Evolutionary conservation across 768 basidiomycete genomes (phyloP).

Genomic region (Boletus sp.): DNA sequence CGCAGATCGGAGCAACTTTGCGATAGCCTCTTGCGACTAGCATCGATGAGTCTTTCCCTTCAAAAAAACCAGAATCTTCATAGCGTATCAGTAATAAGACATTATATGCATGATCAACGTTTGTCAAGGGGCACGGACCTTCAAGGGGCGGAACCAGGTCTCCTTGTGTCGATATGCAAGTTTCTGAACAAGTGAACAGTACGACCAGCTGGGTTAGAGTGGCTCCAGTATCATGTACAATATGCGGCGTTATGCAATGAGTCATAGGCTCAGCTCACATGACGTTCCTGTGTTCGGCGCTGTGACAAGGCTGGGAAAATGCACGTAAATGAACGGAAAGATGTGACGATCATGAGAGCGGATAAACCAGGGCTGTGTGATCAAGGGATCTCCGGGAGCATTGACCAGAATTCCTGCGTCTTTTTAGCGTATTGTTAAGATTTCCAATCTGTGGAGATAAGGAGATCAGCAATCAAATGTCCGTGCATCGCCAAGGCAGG

Average conservation of each 20-base stretch:
- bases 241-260: background rate
- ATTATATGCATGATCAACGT: background rate
- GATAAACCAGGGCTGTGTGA: background rate
- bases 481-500: too few relatives aligned
- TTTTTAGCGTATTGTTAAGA: background rate
- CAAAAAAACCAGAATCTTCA: background rate
- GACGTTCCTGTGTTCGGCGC: background rate
- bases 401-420: background rate
- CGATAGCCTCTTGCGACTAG: background rate
- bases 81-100: background rate
- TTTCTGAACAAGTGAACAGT: background rate
- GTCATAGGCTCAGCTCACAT: background rate
- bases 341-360: background rate
- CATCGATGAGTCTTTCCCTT: background rate
- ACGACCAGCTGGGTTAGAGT: background rate
- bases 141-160: background rate
- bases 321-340: background rate
- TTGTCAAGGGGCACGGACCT: background rate
- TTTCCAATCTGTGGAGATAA: too few relatives aligned
- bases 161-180: background rate
- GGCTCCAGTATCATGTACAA: background rate
- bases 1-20: background rate
- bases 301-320: background rate
- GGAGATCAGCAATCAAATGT: background rate
- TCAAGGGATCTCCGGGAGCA: background rate